phyloP scores from a whole-genome alignment of 768 basidiomycete species.

The Lentinula detonsa region DNA sequence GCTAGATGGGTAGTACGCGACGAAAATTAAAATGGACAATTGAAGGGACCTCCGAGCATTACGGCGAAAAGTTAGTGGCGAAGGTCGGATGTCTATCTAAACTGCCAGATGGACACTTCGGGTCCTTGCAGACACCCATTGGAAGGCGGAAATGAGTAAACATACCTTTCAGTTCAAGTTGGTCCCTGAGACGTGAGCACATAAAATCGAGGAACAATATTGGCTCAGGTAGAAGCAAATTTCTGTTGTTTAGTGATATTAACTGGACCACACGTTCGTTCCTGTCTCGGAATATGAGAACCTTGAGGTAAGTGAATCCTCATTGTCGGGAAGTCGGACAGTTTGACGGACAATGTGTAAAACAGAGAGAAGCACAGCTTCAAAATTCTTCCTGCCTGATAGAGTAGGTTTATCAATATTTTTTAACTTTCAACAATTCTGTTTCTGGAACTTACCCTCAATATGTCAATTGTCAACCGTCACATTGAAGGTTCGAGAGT shows the following conservation, averaged over 20 bases:
- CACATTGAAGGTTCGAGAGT: too few species aligned
- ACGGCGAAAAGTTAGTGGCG: neutral
- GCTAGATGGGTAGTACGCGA: neutral
- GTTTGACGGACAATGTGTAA: too few species aligned
- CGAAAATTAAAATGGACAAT: neutral
- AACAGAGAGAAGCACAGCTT: too few species aligned
- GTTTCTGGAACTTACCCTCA: too few species aligned
- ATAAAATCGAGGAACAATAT: neutral
- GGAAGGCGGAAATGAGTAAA: too few species aligned
- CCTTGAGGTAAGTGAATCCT: neutral
- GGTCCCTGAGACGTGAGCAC: neutral
- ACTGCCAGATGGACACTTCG: neutral
- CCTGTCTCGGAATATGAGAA: neutral
- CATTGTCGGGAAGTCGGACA: too few species aligned
- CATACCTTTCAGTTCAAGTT: neutral
- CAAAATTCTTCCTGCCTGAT: too few species aligned
- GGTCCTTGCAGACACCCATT: neutral
- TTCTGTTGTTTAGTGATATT: neutral
- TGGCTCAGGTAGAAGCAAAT: neutral
- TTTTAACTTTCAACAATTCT: too few species aligned
- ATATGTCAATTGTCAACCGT: too few species aligned
- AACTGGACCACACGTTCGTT: too few species aligned
- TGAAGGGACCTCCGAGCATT: neutral
- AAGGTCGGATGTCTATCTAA: neutral
- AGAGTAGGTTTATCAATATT: too few species aligned